These are phyloP conservation scores for Allantophomopsis lycopodina DNA, from an alignment of 2,329 filamentous ascomycete genomes.

Conservation along the genomic window DNA sequence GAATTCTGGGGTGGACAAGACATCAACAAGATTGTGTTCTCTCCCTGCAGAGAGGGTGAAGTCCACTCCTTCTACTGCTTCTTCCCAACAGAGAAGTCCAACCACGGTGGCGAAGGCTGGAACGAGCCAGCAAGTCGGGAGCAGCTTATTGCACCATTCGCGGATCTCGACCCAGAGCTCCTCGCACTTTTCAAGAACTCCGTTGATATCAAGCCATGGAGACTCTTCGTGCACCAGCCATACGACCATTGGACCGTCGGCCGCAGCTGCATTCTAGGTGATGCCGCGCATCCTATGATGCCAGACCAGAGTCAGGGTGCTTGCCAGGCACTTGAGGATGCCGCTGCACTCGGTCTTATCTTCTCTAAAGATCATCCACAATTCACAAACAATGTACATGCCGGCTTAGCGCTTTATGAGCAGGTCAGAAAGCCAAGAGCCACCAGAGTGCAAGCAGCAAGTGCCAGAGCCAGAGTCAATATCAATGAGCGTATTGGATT, in stretches of 20 bases:
- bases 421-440: constrained; percentile 36
- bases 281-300: constrained; percentile 56
- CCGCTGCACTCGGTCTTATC: constrained; percentile 19
- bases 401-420: constrained; percentile 32
- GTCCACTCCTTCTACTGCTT: constrained; percentile 15
- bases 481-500: constrained; percentile 53
- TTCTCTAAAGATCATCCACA: constrained; percentile 9
- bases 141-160: constrained; percentile 4
- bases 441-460: constrained; percentile 40
- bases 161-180: constrained; percentile 3
- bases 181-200: constrained; percentile 11
- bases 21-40: too few relatives aligned
- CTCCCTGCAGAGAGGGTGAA: too few relatives aligned
- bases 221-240: constrained; percentile 32
- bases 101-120: constrained; percentile 8
- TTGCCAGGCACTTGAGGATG: constrained; percentile 24
- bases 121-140: constrained; percentile 1
- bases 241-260: constrained; percentile 40
- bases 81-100: constrained; percentile 13
- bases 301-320: constrained; percentile 56
- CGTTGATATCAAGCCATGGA: constrained; percentile 4
- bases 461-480: constrained; percentile 43
- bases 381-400: constrained; percentile 29
- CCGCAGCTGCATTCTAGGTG: constrained; percentile 43
- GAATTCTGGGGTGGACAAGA: too few relatives aligned